Evolutionary conservation across 1,139 yeast genomes (phyloP).

Genomic region (Debaryomyces sp.): DNA sequence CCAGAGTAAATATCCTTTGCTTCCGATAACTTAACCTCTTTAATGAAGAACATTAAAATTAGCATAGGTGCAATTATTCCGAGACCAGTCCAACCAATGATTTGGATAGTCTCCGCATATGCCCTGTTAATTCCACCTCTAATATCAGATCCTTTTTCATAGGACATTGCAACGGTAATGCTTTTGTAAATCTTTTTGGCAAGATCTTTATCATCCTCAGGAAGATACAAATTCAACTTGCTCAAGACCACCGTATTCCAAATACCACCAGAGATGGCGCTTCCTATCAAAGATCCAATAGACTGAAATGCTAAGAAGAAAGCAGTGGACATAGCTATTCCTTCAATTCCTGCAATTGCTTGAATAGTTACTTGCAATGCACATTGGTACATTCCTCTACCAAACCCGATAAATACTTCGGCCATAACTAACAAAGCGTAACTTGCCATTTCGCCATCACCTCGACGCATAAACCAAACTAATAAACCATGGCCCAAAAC

Average conservation of each 20-base stretch:
- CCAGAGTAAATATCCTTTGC: constrained; percentile 12
- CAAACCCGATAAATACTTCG: constrained; percentile 19
- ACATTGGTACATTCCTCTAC: constrained; percentile 18
- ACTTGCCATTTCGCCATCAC: constrained; percentile 12
- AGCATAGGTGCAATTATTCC: constrained; percentile 22
- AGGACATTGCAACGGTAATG: constrained; percentile 18
- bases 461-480: constrained; percentile 21
- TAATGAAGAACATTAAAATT: constrained; percentile 21
- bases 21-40: constrained; percentile 18
- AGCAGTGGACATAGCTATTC: constrained; percentile 21
- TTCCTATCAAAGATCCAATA: constrained; percentile 19
- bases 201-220: constrained; percentile 14
- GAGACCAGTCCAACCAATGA: constrained; percentile 22
- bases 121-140: constrained; percentile 25
- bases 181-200: constrained; percentile 21
- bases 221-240: constrained; percentile 17
- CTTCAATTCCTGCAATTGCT: constrained; percentile 17
- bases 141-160: constrained; percentile 18
- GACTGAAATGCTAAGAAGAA: constrained; percentile 17
- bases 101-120: constrained; percentile 24
- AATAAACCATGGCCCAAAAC: constrained; percentile 24
- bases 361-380: constrained; percentile 19
- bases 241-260: constrained; percentile 19
- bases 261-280: constrained; percentile 19
- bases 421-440: constrained; percentile 15